phyloP scores from a whole-genome alignment of 2,329 filamentous ascomycete genomes.

The Cercospora canescens region DNA sequence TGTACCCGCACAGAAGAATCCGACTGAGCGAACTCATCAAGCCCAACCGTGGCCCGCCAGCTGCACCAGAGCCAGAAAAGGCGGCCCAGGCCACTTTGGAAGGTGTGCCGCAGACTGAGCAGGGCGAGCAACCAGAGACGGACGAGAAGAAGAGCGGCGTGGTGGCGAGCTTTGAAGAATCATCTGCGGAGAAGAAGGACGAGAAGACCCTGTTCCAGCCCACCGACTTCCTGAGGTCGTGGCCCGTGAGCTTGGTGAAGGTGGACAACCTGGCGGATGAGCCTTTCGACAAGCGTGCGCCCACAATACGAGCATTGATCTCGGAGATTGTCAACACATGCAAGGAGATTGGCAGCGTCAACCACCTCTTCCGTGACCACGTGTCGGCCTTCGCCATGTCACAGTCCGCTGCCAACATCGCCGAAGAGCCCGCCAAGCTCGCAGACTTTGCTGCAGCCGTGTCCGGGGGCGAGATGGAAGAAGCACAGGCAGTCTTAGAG shows the following conservation, averaged over 20 bases:
- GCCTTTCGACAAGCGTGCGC: slow-evolving; percentile 85
- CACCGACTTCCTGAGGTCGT: slow-evolving; percentile 87
- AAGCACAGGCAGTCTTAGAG: slow-evolving; percentile 88
- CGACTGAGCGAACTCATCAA: slow-evolving; percentile 82
- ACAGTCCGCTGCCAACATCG: slow-evolving; percentile 91
- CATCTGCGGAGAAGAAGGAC: slow-evolving; percentile 56
- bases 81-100: slow-evolving; percentile 53
- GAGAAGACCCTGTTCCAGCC: slow-evolving; percentile 63
- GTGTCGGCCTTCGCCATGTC: slow-evolving; percentile 97
- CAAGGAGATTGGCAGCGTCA: slow-evolving; percentile 92
- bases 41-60: slow-evolving; percentile 54
- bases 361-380: slow-evolving; percentile 93
- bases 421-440: slow-evolving; percentile 89
- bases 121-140: slow-evolving; percentile 40
- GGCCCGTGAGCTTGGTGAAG: slow-evolving; percentile 89
- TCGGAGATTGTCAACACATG: slow-evolving; percentile 99
- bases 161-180: slow-evolving; percentile 94
- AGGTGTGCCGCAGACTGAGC: slow-evolving; percentile 6
- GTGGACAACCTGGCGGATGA: slow-evolving; percentile 91
- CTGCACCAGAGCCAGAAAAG: slow-evolving; percentile 52
- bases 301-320: slow-evolving; percentile 84
- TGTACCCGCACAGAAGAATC: slow-evolving; percentile 95
- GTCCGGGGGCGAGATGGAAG: slow-evolving; percentile 86
- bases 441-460: slow-evolving; percentile 97
- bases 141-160: slow-evolving; percentile 85